Conservation (phyloP, 2,329 filamentous ascomycete species). For the Lachnellula cervina region DNA sequence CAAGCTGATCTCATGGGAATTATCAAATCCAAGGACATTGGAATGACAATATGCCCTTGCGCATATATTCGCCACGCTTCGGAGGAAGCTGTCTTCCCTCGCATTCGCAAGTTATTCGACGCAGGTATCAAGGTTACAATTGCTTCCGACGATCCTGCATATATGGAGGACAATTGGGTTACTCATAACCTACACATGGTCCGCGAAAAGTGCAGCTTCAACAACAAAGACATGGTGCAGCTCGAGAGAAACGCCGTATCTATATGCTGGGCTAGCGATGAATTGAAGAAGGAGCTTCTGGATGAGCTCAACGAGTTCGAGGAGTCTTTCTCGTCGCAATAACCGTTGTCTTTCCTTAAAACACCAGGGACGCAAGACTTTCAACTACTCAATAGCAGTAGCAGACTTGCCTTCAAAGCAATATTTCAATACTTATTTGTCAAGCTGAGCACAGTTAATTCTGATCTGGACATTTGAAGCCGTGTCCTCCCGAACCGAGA, state of each 20-base stretch:
- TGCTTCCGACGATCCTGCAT: slow-evolving; percentile 42
- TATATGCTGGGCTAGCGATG: slow-evolving; percentile 42
- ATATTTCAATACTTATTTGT: neutral
- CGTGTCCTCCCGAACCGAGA: no score
- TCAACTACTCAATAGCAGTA: neutral
- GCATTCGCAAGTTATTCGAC: slow-evolving; percentile 38
- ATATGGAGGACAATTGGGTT: slow-evolving; percentile 47
- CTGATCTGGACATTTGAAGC: neutral
- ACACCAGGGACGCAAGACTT: neutral
- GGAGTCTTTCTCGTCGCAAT: neutral
- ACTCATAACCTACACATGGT: slow-evolving; percentile 43
- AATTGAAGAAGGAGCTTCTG: slow-evolving; percentile 31
- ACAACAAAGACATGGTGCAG: slow-evolving; percentile 38
- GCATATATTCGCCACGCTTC: slow-evolving; percentile 56
- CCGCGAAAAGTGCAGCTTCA: slow-evolving; percentile 38
- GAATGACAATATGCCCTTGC: slow-evolving; percentile 67
- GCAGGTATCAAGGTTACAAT: slow-evolving; percentile 39
- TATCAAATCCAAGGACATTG: slow-evolving; percentile 36
- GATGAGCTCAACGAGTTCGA: slow-evolving; percentile 10
- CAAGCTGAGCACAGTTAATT: neutral
- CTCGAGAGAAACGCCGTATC: slow-evolving; percentile 40
- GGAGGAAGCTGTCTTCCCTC: slow-evolving; percentile 37
- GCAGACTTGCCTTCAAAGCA: neutral
- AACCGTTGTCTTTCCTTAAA: neutral
- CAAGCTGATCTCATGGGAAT: slow-evolving; percentile 47